Percentiles rank a stretch among this genome's conserved stretches.
Evolutionary conservation across 2,329 filamentous ascomycete species (phyloP).

Genomic region (Nemania serpens): DNA sequence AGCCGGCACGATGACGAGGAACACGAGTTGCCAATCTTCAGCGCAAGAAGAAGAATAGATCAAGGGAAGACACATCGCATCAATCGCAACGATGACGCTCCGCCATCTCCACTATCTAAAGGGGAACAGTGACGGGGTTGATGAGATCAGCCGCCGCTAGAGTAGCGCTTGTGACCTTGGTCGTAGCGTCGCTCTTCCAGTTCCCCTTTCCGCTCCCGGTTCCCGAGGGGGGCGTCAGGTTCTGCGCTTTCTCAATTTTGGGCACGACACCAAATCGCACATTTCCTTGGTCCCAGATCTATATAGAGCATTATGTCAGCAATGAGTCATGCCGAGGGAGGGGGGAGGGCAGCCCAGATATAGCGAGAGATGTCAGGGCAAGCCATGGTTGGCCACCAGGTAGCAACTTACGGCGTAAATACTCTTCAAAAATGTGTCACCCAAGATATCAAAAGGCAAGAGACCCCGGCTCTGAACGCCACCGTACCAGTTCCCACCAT

Average conservation of each 20-base stretch:
- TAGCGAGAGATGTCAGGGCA: background rate
- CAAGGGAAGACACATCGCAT: background rate
- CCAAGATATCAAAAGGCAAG: constrained; percentile 65
- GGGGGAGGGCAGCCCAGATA: background rate
- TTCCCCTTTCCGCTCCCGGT: constrained; percentile 9
- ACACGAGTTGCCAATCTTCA: background rate
- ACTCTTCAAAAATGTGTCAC: constrained; percentile 66
- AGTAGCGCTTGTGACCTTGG: constrained; percentile 28
- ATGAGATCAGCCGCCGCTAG: constrained; percentile 26
- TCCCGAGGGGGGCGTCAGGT: constrained; percentile 33
- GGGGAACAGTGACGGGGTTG: constrained; percentile 13
- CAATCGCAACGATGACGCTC: constrained; percentile 9
- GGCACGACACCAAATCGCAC: constrained; percentile 64
- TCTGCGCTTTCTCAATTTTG: constrained; percentile 50
- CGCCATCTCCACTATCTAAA: constrained; percentile 20
- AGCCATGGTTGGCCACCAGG: background rate
- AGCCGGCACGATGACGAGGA: background rate
- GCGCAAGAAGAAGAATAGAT: background rate
- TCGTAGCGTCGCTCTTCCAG: constrained; percentile 27
- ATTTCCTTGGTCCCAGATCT: constrained; percentile 68
- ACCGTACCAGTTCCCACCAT: constrained; percentile 59
- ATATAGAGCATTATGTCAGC: constrained; percentile 32
- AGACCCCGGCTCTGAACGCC: constrained; percentile 67
- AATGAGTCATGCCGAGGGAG: background rate
- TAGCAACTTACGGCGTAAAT: constrained; percentile 58